A percentile compares a stretch with the other conserved stretches of the same genome.
These are phyloP conservation scores for Auriscalpium orientale DNA, from an alignment of 768 basidiomycete genomes.

Conservation along the genomic window DNA sequence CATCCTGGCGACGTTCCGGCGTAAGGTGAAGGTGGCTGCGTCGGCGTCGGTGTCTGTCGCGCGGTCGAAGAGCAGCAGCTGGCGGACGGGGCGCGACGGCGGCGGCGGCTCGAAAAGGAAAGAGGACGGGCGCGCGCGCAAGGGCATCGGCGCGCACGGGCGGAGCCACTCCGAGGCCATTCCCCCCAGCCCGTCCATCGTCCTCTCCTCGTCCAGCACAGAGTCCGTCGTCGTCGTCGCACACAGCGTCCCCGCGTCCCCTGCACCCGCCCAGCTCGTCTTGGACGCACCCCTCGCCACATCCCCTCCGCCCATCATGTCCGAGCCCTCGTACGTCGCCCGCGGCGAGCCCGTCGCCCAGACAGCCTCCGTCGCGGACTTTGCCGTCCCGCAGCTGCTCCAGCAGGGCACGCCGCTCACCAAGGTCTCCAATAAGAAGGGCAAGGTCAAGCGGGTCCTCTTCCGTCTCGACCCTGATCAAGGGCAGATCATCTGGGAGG, in stretches of 20 bases:
- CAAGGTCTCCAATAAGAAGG: conserved; percentile 75
- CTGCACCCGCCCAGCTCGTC: background rate
- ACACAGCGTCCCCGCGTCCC: background rate
- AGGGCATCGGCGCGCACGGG: background rate
- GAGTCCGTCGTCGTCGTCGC: background rate
- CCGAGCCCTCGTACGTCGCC: background rate
- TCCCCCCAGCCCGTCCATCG: background rate
- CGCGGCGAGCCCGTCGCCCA: background rate
- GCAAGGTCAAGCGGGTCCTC: conserved; percentile 62
- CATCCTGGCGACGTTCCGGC: conserved; percentile 2
- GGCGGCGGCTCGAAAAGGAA: conserved; percentile 10
- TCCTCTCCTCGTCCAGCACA: background rate
- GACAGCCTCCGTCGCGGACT: conserved; percentile 21
- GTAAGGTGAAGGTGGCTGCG: conserved; percentile 5
- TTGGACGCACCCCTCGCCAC: background rate
- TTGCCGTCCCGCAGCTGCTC: conserved; percentile 49
- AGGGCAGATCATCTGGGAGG: conserved; percentile 74
- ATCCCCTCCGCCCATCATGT: background rate
- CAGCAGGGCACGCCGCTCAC: conserved; percentile 67
- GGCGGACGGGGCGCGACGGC: background rate
- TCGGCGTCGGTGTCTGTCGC: background rate
- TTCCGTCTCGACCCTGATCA: conserved; percentile 75
- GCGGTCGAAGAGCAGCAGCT: background rate
- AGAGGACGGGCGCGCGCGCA: background rate
- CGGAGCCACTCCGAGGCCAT: conserved; percentile 6